These are phyloP conservation scores for Haplographium delicatum DNA, from an alignment of 495 filamentous ascomycete species.

Conservation along the genomic window DNA sequence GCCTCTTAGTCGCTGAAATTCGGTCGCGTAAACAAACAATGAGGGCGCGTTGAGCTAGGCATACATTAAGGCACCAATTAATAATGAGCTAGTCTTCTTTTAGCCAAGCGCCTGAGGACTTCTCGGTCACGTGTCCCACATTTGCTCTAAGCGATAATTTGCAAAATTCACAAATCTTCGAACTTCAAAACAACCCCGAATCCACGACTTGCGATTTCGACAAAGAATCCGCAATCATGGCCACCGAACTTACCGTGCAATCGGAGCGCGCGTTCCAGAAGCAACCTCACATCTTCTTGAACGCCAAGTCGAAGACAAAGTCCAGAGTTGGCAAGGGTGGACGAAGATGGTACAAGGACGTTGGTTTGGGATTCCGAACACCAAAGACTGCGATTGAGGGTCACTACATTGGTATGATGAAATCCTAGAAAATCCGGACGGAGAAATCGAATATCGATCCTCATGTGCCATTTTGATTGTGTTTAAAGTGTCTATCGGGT, in stretches of 20 bases:
- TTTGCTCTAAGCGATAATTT: slow-evolving; percentile 6
- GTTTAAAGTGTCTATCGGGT: too few species aligned
- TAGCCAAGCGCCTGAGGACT: background rate
- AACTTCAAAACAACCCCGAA: slow-evolving; percentile 2
- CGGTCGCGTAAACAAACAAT: slow-evolving; percentile 20
- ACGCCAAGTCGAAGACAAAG: slow-evolving; percentile 82
- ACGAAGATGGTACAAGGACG: slow-evolving; percentile 99
- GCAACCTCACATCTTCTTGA: slow-evolving; percentile 99
- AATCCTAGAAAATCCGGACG: background rate
- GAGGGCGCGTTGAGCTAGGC: slow-evolving; percentile 10
- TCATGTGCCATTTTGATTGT: too few species aligned
- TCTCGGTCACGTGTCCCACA: slow-evolving; percentile 7
- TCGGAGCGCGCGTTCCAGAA: slow-evolving; percentile 98
- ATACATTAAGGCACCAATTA: background rate
- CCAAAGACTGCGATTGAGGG: slow-evolving; percentile 97
- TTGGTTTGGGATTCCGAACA: slow-evolving; percentile 97
- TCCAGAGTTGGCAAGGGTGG: slow-evolving; percentile 79
- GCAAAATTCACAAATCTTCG: slow-evolving; percentile 5
- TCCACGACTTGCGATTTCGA: slow-evolving; percentile 25
- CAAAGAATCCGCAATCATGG: slow-evolving; percentile 70
- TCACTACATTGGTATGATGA: slow-evolving; percentile 93
- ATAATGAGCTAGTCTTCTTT: background rate
- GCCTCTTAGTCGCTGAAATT: background rate
- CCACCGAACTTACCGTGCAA: slow-evolving; percentile 96
- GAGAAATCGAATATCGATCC: slow-evolving; percentile 8